phyloP scores from a whole-genome alignment of 1,284 basidiomycete genomes.

The Trametes pubescens region DNA sequence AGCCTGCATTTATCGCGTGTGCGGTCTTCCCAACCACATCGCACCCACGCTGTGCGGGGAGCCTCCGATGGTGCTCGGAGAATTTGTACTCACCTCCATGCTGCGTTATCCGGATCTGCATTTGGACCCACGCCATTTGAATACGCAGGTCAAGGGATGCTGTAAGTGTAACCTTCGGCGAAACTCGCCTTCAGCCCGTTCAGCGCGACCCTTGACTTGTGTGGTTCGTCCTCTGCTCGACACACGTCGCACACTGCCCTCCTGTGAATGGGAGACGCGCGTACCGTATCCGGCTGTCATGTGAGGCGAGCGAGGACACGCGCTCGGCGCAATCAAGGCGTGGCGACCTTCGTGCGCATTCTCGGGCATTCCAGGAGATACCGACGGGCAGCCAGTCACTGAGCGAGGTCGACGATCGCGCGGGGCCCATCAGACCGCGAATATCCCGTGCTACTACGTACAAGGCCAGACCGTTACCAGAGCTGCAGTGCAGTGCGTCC shows the following conservation, averaged over 20 bases:
- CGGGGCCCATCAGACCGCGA: conserved; percentile 10
- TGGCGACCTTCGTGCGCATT: conserved; percentile 23
- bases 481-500: conserved; percentile 1
- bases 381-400: background rate
- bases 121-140: too few relatives aligned
- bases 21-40: conserved; percentile 9
- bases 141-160: conserved; percentile 15
- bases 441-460: conserved; percentile 3
- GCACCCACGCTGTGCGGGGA: conserved; percentile 6
- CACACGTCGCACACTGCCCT: background rate
- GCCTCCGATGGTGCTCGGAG: conserved; percentile 25
- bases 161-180: conserved; percentile 17
- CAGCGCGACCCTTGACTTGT: background rate
- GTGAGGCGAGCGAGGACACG: conserved; percentile 24
- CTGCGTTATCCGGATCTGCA: background rate
- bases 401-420: conserved; percentile 22
- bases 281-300: conserved; percentile 12
- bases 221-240: background rate
- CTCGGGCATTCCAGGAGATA: conserved; percentile 21
- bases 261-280: background rate
- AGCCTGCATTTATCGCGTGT: conserved; percentile 1
- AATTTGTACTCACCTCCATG: conserved; percentile 3
- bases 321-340: conserved; percentile 11
- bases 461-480: conserved; percentile 6
- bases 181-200: conserved; percentile 4